Conservation (phyloP, 2,329 filamentous ascomycete genomes). For the Esteya vermicola region DNA sequence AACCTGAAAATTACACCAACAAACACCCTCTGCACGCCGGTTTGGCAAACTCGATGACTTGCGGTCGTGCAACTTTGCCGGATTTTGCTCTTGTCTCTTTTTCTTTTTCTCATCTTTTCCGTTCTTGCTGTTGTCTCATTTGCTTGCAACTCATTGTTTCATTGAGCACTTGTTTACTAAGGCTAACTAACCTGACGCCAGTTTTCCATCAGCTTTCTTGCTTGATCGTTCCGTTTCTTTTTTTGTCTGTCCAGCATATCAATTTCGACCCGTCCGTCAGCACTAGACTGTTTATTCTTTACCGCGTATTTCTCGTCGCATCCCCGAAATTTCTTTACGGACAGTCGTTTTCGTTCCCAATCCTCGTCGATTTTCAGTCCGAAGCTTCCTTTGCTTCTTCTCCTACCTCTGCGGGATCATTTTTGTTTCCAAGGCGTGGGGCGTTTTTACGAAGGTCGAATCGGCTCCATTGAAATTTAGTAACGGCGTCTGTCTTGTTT, state of each 20-base stretch:
- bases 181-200: too few relatives aligned
- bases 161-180: background rate
- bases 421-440: slow-evolving; percentile 7
- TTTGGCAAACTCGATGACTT: too few relatives aligned
- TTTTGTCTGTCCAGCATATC: background rate
- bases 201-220: background rate
- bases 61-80: too few relatives aligned
- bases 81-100: background rate
- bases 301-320: background rate
- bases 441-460: slow-evolving; percentile 3
- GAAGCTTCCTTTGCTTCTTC: background rate
- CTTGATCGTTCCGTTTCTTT: too few relatives aligned
- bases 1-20: too few relatives aligned
- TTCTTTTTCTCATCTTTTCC: background rate
- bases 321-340: background rate
- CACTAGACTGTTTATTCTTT: background rate
- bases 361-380: background rate
- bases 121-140: background rate
- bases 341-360: background rate
- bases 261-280: background rate
- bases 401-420: slow-evolving; percentile 1
- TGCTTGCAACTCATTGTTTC: background rate
- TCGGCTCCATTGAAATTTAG: background rate
- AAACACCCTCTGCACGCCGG: too few relatives aligned
- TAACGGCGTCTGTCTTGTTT: slow-evolving; percentile 3